A percentile compares a stretch with the other conserved stretches of the same genome.
phyloP scores from a whole-genome alignment of 2,329 filamentous ascomycete genomes.

The Didymella segeticola region DNA sequence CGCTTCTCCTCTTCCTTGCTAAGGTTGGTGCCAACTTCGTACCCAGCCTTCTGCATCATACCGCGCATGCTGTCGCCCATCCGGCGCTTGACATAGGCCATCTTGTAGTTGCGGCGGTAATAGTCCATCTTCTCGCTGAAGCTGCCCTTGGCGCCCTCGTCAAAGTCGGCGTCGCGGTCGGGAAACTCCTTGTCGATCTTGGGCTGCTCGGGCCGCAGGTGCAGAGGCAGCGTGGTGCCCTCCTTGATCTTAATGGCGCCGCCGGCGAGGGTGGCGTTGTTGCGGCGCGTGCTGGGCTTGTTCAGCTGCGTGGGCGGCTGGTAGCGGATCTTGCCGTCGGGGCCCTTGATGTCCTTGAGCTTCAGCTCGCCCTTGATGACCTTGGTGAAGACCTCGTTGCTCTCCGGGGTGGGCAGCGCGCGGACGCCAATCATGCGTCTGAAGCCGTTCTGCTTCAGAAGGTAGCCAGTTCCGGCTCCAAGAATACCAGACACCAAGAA shows the following conservation, averaged over 20 bases:
- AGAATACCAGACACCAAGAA: slow-evolving; percentile 59
- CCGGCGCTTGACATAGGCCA: slow-evolving; percentile 28
- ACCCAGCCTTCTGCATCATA: slow-evolving; percentile 25
- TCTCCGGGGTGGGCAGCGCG: slow-evolving; percentile 29
- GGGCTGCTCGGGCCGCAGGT: slow-evolving; percentile 26
- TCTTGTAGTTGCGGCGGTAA: slow-evolving; percentile 35
- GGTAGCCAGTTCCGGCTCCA: slow-evolving; percentile 48
- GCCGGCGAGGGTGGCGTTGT: slow-evolving; percentile 18
- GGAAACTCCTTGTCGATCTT: slow-evolving; percentile 24
- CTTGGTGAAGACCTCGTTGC: slow-evolving; percentile 36
- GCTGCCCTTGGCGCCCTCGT: slow-evolving; percentile 29
- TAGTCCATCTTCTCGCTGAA: slow-evolving; percentile 33
- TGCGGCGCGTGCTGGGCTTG: slow-evolving; percentile 20
- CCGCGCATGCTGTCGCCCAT: slow-evolving; percentile 17
- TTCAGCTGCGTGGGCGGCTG: slow-evolving; percentile 28
- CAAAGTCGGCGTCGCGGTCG: slow-evolving; percentile 33
- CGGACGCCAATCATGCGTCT: slow-evolving; percentile 48
- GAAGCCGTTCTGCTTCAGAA: slow-evolving; percentile 48
- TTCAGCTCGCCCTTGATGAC: slow-evolving; percentile 36
- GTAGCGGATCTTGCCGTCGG: slow-evolving; percentile 39
- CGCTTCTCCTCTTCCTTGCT: slow-evolving; percentile 30
- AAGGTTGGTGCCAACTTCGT: slow-evolving; percentile 23
- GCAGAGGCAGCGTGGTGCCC: slow-evolving; percentile 32
- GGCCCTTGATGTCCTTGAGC: slow-evolving; percentile 29
- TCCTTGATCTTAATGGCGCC: slow-evolving; percentile 34